A percentile compares a stretch with the other conserved stretches of the same genome.
Evolutionary conservation across 768 basidiomycete genomes (phyloP).

Genomic region (Mycena venus): DNA sequence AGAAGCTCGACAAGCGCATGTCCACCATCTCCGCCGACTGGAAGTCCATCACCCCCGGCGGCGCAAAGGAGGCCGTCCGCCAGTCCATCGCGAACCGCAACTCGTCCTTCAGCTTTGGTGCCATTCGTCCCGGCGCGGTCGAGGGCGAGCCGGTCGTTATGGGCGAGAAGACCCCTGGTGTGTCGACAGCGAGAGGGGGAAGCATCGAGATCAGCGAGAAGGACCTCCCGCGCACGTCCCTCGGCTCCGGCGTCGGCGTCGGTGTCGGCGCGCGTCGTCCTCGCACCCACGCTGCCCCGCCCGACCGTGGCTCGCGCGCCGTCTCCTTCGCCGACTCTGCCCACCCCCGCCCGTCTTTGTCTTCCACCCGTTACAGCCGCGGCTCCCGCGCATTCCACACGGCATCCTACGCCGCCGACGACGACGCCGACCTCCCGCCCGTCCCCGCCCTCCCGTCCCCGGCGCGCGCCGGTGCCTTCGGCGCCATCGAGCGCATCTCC

Average conservation of each 20-base stretch:
- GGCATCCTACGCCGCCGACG: slow-evolving; percentile 40
- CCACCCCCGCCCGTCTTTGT: slow-evolving; percentile 53
- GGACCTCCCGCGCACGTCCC: slow-evolving; percentile 43
- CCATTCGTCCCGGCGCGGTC: slow-evolving; percentile 61
- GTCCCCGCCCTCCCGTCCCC: slow-evolving; percentile 50
- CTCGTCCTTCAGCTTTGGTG: slow-evolving; percentile 70
- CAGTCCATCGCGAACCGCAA: slow-evolving; percentile 69
- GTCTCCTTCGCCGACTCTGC: slow-evolving; percentile 54
- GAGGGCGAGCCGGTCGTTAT: slow-evolving; percentile 57
- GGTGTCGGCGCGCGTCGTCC: slow-evolving; percentile 58
- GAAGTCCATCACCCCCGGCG: slow-evolving; percentile 78
- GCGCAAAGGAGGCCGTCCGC: slow-evolving; percentile 82
- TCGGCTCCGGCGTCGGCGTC: slow-evolving; percentile 61
- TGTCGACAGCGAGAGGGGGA: slow-evolving; percentile 55
- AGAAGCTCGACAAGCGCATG: slow-evolving; percentile 86
- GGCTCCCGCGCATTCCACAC: slow-evolving; percentile 53
- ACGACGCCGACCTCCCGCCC: slow-evolving; percentile 45
- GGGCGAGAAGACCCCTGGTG: slow-evolving; percentile 43
- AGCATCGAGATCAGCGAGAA: slow-evolving; percentile 40
- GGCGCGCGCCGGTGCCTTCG: slow-evolving; percentile 26
- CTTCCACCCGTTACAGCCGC: slow-evolving; percentile 44
- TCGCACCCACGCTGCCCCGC: slow-evolving; percentile 49
- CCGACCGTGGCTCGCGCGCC: slow-evolving; percentile 65
- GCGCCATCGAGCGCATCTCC: background rate
- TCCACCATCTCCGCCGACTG: slow-evolving; percentile 84